Evolutionary conservation across 441 rosid species (phyloP).

Genomic region (Viola pubescens): DNA sequence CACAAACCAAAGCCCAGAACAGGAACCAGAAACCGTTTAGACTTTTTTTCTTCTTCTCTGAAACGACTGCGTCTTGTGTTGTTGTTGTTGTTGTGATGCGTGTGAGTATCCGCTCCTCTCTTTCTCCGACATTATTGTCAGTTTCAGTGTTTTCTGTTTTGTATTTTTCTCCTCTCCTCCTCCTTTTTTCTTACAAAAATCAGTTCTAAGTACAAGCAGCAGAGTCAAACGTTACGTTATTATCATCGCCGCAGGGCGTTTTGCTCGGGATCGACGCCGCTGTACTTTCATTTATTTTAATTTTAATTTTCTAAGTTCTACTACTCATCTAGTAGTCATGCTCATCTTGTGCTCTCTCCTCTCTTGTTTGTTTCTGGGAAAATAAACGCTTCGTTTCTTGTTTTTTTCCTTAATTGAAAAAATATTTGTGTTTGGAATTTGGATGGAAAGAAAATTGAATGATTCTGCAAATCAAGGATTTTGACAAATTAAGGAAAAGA

Average conservation of each 20-base stretch:
- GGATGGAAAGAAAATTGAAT: not conserved
- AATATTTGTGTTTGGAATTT: too few species aligned
- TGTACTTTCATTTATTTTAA: too few species aligned
- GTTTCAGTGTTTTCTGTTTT: not conserved
- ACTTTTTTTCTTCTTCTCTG: too few species aligned
- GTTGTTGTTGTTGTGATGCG: too few species aligned
- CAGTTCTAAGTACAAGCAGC: not conserved
- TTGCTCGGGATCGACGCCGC: slow-evolving; percentile 19
- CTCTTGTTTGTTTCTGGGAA: not conserved
- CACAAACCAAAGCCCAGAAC: not conserved
- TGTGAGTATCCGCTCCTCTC: not conserved
- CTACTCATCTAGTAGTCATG: too few species aligned
- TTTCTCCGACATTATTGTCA: slow-evolving; percentile 29
- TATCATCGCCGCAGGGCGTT: not conserved
- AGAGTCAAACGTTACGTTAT: not conserved
- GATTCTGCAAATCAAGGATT: not conserved
- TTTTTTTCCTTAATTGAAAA: slow-evolving; percentile 12
- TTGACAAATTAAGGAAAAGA: too few species aligned
- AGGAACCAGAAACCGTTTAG: not conserved
- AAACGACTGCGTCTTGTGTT: too few species aligned
- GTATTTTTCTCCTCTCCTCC: too few species aligned
- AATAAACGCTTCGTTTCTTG: slow-evolving; percentile 13
- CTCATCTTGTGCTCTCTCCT: too few species aligned
- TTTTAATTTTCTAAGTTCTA: too few species aligned
- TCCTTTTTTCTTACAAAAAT: too few species aligned